phyloP scores from a whole-genome alignment of 495 filamentous ascomycete genomes.

The Pseudevernia furfuracea region DNA sequence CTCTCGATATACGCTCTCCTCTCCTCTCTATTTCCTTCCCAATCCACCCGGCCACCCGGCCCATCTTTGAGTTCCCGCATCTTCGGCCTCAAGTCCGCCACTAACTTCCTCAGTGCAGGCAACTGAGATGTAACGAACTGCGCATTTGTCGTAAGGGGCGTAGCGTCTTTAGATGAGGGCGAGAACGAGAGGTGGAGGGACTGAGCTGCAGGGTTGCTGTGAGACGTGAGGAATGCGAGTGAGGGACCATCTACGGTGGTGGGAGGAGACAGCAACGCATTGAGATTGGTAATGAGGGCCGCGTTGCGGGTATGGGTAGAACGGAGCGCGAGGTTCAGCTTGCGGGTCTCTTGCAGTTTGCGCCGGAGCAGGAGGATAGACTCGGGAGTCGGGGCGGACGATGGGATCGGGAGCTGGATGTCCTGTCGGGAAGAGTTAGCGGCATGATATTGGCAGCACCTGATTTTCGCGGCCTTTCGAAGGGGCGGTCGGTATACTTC shows the following conservation, averaged over 20 bases:
- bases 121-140: conserved; percentile 77
- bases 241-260: conserved; percentile 23
- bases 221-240: conserved; percentile 48
- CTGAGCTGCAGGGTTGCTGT: conserved; percentile 36
- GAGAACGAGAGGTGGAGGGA: conserved; percentile 40
- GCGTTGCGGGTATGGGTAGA: conserved; percentile 73
- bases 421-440: conserved; percentile 10
- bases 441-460: not conserved
- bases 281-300: conserved; percentile 58
- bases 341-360: conserved; percentile 71
- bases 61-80: conserved; percentile 44
- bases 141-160: conserved; percentile 63
- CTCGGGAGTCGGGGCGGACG: conserved; percentile 46
- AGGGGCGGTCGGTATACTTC: conserved; percentile 43
- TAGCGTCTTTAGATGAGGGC: conserved; percentile 29
- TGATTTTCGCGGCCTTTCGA: too few species aligned
- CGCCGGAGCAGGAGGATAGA: conserved; percentile 62
- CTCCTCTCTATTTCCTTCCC: conserved; percentile 41
- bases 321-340: conserved; percentile 65
- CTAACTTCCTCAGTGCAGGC: conserved; percentile 60
- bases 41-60: conserved; percentile 31
- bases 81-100: conserved; percentile 54
- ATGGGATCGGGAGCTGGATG: conserved; percentile 20
- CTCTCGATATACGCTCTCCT: conserved; percentile 70
- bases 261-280: conserved; percentile 40